Conservation (phyloP, 2,329 filamentous ascomycete genomes). For the Chrysosporium keratinophilum region DNA sequence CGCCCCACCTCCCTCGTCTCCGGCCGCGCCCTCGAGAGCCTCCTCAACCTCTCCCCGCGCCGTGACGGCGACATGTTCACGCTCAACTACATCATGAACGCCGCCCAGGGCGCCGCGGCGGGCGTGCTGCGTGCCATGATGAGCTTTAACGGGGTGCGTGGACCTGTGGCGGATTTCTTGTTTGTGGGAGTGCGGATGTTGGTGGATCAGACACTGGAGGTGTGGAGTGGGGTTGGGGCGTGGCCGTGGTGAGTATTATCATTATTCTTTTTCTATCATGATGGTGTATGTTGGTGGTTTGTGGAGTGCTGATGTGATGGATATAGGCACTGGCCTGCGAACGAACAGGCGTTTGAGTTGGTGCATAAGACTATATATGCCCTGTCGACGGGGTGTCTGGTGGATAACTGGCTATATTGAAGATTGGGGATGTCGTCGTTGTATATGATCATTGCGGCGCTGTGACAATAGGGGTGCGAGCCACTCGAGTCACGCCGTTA, state of each 20-base stretch:
- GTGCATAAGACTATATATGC: conserved; percentile 25
- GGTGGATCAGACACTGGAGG: conserved; percentile 26
- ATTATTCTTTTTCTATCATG: not conserved
- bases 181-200: conserved; percentile 23
- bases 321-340: conserved; percentile 24
- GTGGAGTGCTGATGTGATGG: not conserved
- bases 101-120: conserved; percentile 24
- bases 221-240: conserved; percentile 22
- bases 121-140: conserved; percentile 22
- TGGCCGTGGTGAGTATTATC: conserved; percentile 21
- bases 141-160: conserved; percentile 26
- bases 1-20: conserved; percentile 26
- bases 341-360: conserved; percentile 26
- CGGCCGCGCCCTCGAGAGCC: conserved; percentile 20
- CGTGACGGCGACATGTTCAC: conserved; percentile 17
- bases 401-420: conserved; percentile 15
- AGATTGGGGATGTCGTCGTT: not conserved
- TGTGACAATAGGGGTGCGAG: conserved; percentile 58
- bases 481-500: conserved; percentile 3
- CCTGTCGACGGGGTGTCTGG: conserved; percentile 23
- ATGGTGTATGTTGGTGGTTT: not conserved
- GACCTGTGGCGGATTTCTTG: conserved; percentile 24
- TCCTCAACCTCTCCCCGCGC: conserved; percentile 21
- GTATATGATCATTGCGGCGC: not conserved
- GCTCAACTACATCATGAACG: conserved; percentile 24